phyloP scores from a whole-genome alignment of 352 stramenopile genomes.

The Pythium rishiriense region DNA sequence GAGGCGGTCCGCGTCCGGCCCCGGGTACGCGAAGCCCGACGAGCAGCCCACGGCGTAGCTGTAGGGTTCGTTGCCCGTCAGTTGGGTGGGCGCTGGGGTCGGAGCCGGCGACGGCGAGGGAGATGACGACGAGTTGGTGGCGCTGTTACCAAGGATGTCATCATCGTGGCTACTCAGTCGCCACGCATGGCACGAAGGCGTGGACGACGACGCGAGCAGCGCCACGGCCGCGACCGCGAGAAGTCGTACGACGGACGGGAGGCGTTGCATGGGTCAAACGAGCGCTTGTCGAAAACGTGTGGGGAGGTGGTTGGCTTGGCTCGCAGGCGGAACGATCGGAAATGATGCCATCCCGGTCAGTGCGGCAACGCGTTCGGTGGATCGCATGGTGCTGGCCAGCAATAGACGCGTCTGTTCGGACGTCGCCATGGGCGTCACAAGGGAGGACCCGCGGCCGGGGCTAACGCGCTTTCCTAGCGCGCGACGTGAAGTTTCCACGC shows the following conservation, averaged over 20 bases:
- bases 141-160: neutral
- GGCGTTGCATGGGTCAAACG: too few relatives aligned
- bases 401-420: neutral
- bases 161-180: neutral
- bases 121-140: neutral
- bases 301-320: neutral
- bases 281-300: neutral
- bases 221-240: neutral
- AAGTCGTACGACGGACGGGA: neutral
- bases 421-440: neutral
- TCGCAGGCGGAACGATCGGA: neutral
- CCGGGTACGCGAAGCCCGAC: conserved; percentile 30
- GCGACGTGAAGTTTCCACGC: conserved; percentile 1
- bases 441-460: too few relatives aligned
- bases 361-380: neutral
- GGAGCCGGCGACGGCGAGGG: too few relatives aligned
- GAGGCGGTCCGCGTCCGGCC: neutral
- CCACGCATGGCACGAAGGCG: neutral
- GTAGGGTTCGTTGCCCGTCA: conserved; percentile 55
- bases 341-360: neutral
- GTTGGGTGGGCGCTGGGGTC: too few relatives aligned
- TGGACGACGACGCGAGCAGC: neutral
- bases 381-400: neutral
- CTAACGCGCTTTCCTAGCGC: neutral
- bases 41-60: conserved; percentile 40